Evolutionary conservation across 139 green algal species (phyloP).

Genomic region (Deuterostichococcus epilithicus): DNA sequence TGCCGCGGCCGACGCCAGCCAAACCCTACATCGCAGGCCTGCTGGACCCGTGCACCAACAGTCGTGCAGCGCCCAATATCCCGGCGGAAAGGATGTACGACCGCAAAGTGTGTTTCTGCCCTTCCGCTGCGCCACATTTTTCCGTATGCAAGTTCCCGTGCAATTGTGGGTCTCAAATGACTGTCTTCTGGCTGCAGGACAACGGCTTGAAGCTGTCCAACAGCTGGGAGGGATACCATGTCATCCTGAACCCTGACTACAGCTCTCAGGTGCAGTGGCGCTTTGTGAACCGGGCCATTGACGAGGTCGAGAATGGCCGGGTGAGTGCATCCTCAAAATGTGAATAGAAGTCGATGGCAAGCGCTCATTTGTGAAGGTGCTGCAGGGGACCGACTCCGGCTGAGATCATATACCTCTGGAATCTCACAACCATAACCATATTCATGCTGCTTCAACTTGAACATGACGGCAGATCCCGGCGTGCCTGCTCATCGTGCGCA

Average conservation of each 20-base stretch:
- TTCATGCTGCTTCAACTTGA: not conserved
- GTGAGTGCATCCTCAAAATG: slow-evolving; percentile 4
- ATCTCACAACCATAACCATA: not conserved
- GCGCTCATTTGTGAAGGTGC: not conserved
- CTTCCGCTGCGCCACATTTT: too few species aligned
- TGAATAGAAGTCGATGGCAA: not conserved
- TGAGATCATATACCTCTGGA: not conserved
- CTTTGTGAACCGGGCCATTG: slow-evolving; percentile 84
- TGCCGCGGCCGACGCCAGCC: slow-evolving; percentile 45
- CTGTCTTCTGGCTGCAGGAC: slow-evolving; percentile 32
- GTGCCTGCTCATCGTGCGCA: slow-evolving; percentile 70
- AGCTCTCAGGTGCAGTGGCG: slow-evolving; percentile 68
- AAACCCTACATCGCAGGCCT: slow-evolving; percentile 64
- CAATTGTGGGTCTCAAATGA: too few species aligned
- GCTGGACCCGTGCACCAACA: slow-evolving; percentile 86
- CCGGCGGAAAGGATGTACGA: slow-evolving; percentile 81
- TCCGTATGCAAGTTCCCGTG: too few species aligned
- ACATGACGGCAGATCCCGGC: slow-evolving; percentile 39
- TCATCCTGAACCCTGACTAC: slow-evolving; percentile 84
- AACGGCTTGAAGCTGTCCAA: slow-evolving; percentile 72
- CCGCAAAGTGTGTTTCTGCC: slow-evolving; percentile 42
- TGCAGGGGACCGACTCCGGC: not conserved
- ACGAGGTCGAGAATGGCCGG: slow-evolving; percentile 77
- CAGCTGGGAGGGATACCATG: slow-evolving; percentile 65
- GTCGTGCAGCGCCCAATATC: slow-evolving; percentile 72